Conservation (phyloP, 257 asterid species). For the Salvia rosmarinus region DNA sequence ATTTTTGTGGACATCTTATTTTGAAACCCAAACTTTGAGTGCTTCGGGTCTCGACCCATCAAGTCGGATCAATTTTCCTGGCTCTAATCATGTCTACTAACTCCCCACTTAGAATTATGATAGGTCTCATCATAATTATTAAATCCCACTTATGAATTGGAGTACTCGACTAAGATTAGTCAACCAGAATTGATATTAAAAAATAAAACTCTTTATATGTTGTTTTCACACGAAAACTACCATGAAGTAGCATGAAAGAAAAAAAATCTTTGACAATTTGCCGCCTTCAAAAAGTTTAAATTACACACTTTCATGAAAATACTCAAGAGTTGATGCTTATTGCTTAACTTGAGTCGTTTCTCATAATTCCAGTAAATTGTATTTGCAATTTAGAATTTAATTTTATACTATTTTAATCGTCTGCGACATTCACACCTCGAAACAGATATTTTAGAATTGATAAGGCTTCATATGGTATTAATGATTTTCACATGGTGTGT, state of each 20-base stretch:
- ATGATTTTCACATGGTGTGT: conserved; percentile 24
- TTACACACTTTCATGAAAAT: too few relatives aligned
- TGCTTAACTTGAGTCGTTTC: too few relatives aligned
- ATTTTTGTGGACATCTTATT: too few relatives aligned
- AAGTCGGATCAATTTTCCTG: too few relatives aligned
- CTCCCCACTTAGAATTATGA: not conserved
- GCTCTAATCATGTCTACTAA: not conserved
- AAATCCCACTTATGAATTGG: not conserved
- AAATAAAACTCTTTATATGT: not conserved
- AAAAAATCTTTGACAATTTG: too few relatives aligned
- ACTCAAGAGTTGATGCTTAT: too few relatives aligned
- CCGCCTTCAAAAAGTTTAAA: too few relatives aligned
- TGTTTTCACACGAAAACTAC: not conserved
- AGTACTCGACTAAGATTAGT: not conserved
- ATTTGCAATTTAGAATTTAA: not conserved
- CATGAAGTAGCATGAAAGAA: too few relatives aligned
- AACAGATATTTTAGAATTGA: not conserved
- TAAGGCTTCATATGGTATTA: not conserved
- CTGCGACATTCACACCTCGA: not conserved
- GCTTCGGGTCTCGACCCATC: too few relatives aligned
- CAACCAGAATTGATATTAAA: not conserved
- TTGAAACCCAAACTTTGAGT: too few relatives aligned
- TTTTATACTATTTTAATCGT: not conserved
- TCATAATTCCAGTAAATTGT: not conserved
- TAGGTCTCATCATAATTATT: not conserved